phyloP scores from a whole-genome alignment of 2,329 filamentous ascomycete genomes.

The Paraphaeosphaeria sporulosa region DNA sequence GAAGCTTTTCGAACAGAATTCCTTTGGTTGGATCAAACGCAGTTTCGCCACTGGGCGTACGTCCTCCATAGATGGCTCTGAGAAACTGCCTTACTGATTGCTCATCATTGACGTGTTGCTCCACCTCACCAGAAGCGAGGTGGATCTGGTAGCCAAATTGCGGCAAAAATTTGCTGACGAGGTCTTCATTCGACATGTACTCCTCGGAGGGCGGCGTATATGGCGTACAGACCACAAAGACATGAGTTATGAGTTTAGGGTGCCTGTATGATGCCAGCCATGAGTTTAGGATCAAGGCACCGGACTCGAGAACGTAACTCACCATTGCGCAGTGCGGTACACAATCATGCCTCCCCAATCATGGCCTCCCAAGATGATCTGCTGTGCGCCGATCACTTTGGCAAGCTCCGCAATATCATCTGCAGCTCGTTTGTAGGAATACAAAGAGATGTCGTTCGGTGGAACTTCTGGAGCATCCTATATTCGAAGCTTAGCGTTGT shows the following conservation, averaged over 20 bases:
- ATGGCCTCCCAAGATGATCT: constrained; percentile 85
- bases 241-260: constrained; percentile 73
- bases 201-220: constrained; percentile 64
- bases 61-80: constrained; percentile 73
- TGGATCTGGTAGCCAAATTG: constrained; percentile 88
- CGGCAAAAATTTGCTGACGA: constrained; percentile 65
- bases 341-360: constrained; percentile 88
- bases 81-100: constrained; percentile 75
- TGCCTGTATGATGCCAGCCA: constrained; percentile 50
- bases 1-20: constrained; percentile 68
- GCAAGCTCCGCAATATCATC: constrained; percentile 79
- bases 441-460: constrained; percentile 67
- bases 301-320: constrained; percentile 11
- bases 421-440: constrained; percentile 74
- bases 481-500: constrained; percentile 25
- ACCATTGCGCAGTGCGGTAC: constrained; percentile 76
- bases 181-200: constrained; percentile 65
- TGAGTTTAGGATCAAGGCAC: not conserved
- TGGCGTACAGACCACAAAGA: constrained; percentile 85
- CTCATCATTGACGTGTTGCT: constrained; percentile 58
- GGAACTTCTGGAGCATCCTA: constrained; percentile 60
- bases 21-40: constrained; percentile 69
- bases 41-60: constrained; percentile 61
- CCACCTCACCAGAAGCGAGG: constrained; percentile 69
- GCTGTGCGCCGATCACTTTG: constrained; percentile 60